Conservation (phyloP, 1,284 basidiomycete genomes). For the Fomitopsis pinicola region DNA sequence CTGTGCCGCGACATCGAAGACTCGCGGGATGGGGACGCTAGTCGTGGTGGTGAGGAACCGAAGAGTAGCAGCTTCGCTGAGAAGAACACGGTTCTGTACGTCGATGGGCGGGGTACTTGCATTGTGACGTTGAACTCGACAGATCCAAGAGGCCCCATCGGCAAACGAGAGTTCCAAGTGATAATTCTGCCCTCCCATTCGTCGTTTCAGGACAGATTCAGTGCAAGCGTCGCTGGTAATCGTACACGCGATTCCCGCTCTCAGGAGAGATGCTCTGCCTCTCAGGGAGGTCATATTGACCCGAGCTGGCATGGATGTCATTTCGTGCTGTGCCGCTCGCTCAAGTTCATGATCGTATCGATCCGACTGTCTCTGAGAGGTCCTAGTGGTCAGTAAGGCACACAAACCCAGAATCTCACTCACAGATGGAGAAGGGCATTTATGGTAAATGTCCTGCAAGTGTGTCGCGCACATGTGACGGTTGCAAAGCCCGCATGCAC, state of each 20-base stretch:
- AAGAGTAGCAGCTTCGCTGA: constrained; percentile 11
- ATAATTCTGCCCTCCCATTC: constrained; percentile 12
- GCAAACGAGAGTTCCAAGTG: constrained; percentile 10
- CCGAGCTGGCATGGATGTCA: not conserved
- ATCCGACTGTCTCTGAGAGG: not conserved
- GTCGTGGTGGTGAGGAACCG: constrained; percentile 6
- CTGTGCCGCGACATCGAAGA: constrained; percentile 5
- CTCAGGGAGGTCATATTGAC: not conserved
- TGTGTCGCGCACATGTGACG: constrained; percentile 9
- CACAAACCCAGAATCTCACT: not conserved
- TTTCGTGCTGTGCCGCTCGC: not conserved
- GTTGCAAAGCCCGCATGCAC: constrained; percentile 5
- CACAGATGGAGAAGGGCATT: not conserved
- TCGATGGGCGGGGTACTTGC: not conserved
- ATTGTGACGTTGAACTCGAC: constrained; percentile 9
- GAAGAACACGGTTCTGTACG: constrained; percentile 4
- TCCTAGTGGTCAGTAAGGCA: not conserved
- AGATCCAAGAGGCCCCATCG: constrained; percentile 11
- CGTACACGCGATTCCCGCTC: not conserved
- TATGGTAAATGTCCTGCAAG: not conserved
- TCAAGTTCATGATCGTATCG: not conserved
- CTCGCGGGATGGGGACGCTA: constrained; percentile 7
- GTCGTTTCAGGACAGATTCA: not conserved
- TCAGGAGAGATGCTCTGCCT: not conserved
- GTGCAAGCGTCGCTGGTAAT: not conserved